Evolutionary conservation across 2,329 filamentous ascomycete species (phyloP).

Genomic region (Calonectria hongkongensis): DNA sequence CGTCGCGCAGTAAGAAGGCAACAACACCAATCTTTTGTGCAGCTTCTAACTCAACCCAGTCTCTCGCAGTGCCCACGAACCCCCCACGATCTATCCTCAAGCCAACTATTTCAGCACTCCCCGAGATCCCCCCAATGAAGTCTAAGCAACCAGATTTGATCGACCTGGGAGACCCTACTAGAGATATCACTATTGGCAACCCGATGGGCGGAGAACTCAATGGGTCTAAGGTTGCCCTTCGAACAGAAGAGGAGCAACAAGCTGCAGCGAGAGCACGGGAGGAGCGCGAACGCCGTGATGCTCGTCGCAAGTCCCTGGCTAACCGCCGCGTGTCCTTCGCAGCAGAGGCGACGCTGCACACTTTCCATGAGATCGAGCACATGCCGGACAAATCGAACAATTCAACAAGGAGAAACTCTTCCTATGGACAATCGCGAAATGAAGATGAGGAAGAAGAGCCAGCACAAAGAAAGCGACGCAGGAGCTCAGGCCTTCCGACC

Average conservation of each 20-base stretch:
- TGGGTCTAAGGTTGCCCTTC: constrained; percentile 77
- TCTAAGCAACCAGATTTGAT: constrained; percentile 49
- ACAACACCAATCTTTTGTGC: constrained; percentile 27
- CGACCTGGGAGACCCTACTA: constrained; percentile 43
- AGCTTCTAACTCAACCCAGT: constrained; percentile 63
- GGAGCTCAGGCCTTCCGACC: constrained; percentile 80
- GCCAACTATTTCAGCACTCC: constrained; percentile 80
- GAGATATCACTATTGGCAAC: constrained; percentile 39
- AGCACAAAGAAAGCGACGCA: constrained; percentile 73
- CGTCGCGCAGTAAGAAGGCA: constrained; percentile 80
- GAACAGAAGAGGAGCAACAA: constrained; percentile 82
- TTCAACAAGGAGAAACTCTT: constrained; percentile 82
- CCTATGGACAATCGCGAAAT: constrained; percentile 51
- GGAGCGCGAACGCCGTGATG: constrained; percentile 86
- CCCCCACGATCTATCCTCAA: constrained; percentile 85
- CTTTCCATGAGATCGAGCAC: constrained; percentile 95
- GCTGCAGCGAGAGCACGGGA: constrained; percentile 81
- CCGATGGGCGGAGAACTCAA: constrained; percentile 51
- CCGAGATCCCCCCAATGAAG: constrained; percentile 81
- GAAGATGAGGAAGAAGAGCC: constrained; percentile 72
- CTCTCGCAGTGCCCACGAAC: constrained; percentile 71
- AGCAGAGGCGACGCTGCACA: constrained; percentile 96
- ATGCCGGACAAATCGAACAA: constrained; percentile 90
- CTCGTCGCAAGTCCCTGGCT: constrained; percentile 92
- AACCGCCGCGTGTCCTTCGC: constrained; percentile 97